phyloP scores from a whole-genome alignment of 2,329 filamentous ascomycete genomes.

The Sporothrix mexicana region DNA sequence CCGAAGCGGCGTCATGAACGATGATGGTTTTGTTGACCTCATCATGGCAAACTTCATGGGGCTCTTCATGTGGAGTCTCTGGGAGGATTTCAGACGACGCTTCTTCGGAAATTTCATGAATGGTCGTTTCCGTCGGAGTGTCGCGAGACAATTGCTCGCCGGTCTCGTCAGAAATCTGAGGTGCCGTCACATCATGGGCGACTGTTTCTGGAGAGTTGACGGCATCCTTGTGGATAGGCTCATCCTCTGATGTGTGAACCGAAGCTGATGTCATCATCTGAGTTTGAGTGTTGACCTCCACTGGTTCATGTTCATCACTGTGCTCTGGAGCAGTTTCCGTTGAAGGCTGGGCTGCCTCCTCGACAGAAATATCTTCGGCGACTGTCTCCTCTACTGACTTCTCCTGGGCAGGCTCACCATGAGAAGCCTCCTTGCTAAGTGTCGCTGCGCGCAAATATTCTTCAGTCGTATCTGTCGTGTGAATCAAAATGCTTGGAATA shows the following conservation, averaged over 20 bases:
- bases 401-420: background rate
- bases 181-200: background rate
- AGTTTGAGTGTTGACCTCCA: background rate
- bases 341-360: background rate
- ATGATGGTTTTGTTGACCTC: background rate
- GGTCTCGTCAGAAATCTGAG: background rate
- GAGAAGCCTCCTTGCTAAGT: too few relatives aligned
- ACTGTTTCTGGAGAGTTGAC: background rate
- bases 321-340: background rate
- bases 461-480: conserved; percentile 14
- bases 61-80: background rate
- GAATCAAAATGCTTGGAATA: conserved; percentile 9
- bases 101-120: too few relatives aligned
- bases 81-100: background rate
- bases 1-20: background rate
- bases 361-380: background rate
- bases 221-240: background rate
- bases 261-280: background rate
- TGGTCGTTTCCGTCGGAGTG: too few relatives aligned
- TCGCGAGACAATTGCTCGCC: background rate
- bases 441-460: background rate
- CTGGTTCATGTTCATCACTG: background rate
- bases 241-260: background rate
- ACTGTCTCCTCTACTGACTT: background rate
- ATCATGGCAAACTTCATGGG: background rate